Base-by-base conservation (phyloP, 441 rosid species). In the Gossypium schwendimanii region DNA sequence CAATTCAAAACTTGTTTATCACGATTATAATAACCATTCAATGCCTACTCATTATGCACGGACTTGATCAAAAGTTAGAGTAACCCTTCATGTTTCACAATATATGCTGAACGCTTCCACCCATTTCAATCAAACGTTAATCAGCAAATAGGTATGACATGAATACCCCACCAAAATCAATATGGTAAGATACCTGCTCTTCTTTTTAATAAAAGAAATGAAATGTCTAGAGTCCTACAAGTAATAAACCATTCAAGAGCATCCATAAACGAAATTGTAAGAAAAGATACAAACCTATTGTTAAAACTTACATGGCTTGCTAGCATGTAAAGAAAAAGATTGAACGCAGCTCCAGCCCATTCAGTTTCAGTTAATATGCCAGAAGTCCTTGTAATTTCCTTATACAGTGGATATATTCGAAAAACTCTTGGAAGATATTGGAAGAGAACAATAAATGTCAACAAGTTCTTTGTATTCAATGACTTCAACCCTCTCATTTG, bases 321-420 rank as follows among this genome's bases (percentile, higher is more conserved):
- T 26, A 92, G 82, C 93, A 92, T 92, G 76, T 90, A 94, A 33
- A 90, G 94, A 31, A 87, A 77, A 6, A 94, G 90, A 81, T 94
- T 94, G 67, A 80, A 78, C 73, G 81, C 95, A 80, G 98, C 98
- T 75, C 97, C 97, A 73, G 87, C 90, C 97, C 92, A 84, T 14
- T 97, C 97, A 3, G 91, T 94, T 74, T 94, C 94, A 44, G 91
- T 83, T 0, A 94, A 81, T 76, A 88, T 77, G 60, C 98, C 98
- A 28, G 98, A 89, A 74, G 88, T 86, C 75, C 87, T 81, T 39
- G 89, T 85, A 4, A 88, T 83, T 78, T 90, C 84, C 60, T 77
- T 80, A 39, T 49, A 83, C 59, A 94, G 82, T 0, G 91, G 97
- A 78, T 65, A 64, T 28, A 90, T 84, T 68, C 93, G 71, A 3